These are phyloP conservation scores for Solanum bukasovii DNA, from an alignment of 257 asterid genomes.

Conservation along the genomic window DNA sequence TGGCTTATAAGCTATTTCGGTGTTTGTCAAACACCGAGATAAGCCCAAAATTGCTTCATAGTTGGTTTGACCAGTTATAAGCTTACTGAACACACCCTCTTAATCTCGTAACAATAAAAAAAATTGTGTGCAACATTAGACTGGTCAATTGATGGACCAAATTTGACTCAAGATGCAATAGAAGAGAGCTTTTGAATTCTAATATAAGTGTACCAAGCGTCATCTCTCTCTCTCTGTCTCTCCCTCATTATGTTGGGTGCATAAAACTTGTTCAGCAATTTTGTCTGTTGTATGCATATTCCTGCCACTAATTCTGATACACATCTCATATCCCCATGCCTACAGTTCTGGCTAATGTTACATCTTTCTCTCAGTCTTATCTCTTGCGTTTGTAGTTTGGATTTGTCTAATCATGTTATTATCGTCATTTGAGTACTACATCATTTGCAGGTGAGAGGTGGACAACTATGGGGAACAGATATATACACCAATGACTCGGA, in stretches of 20 bases:
- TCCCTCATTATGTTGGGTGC: not conserved
- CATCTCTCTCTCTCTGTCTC: not conserved
- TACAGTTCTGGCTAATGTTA: not conserved
- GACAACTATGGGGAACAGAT: slow-evolving; percentile 99
- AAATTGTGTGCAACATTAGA: not conserved
- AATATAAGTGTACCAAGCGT: not conserved
- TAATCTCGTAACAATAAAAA: not conserved
- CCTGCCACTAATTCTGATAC: not conserved
- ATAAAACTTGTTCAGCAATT: not conserved
- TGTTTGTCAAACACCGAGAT: not conserved
- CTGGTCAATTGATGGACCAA: not conserved
- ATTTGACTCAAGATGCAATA: not conserved
- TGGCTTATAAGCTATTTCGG: not conserved
- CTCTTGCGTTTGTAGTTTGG: not conserved
- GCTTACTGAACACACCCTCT: not conserved
- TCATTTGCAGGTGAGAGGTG: slow-evolving; percentile 78
- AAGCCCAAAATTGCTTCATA: not conserved
- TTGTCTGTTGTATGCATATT: not conserved
- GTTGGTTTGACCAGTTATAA: not conserved
- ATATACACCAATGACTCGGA: slow-evolving; percentile 95
- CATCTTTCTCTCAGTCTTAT: not conserved
- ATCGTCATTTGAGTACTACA: slow-evolving; percentile 9
- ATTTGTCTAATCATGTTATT: not conserved
- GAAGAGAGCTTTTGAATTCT: not conserved
- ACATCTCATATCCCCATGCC: not conserved